Conservation (phyloP, 441 rosid genomes). For the Gossypium aridum region DNA sequence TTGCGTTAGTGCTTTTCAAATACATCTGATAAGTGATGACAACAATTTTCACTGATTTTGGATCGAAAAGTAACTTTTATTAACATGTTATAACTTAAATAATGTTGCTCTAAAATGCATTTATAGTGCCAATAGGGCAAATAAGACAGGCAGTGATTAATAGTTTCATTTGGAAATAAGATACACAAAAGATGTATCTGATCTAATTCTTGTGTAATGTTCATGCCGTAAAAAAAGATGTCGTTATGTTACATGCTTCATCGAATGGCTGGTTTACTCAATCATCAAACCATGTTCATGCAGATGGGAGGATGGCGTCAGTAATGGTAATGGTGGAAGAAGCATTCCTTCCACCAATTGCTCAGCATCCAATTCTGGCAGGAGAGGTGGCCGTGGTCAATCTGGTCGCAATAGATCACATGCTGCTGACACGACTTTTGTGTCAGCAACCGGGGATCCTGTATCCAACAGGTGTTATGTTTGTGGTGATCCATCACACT, state of each 20-base stretch:
- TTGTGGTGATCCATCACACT: constrained; percentile 96
- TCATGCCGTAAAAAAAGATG: background rate
- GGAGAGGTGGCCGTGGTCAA: constrained; percentile 48
- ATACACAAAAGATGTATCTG: background rate
- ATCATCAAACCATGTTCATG: constrained; percentile 4
- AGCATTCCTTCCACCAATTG: constrained; percentile 22
- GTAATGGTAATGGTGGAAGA: constrained; percentile 37
- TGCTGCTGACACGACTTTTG: constrained; percentile 41
- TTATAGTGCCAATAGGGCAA: background rate
- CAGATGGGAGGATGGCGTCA: constrained; percentile 89
- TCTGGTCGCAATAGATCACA: constrained; percentile 27
- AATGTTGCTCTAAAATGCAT: background rate
- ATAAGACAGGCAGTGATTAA: background rate
- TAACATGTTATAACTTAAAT: background rate
- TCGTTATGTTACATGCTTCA: background rate
- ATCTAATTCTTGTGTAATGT: background rate
- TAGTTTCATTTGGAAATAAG: background rate
- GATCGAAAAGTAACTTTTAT: background rate
- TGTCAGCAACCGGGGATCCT: constrained; percentile 85
- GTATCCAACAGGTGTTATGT: constrained; percentile 63
- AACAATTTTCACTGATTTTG: background rate
- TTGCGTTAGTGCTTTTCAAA: background rate
- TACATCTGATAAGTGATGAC: background rate
- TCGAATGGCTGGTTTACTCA: background rate
- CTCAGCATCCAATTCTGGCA: constrained; percentile 34